Base-by-base conservation (phyloP, 208 protist genomes). In the Phytomonas francai region DNA sequence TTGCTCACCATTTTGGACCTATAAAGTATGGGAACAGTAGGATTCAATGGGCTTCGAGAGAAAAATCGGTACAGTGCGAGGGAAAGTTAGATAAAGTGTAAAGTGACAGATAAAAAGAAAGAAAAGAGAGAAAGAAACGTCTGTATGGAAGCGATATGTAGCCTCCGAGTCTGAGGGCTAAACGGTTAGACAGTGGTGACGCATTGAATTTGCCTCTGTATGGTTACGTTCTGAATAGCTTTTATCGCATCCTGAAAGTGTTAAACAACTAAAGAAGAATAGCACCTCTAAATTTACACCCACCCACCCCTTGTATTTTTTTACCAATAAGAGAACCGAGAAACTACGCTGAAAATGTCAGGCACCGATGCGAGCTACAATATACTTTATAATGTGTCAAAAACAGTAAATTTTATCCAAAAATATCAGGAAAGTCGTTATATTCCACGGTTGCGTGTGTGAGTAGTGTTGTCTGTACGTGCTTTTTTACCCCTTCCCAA, bases 231-330 rank as follows among this genome's bases (percentile, higher is more conserved):
- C 45, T 54, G 19, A 54, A 54, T 54, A 25, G 45, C 19, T 54
- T 54, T 54, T 19, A 25, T 54, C 5, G 3, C 16, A 54, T 54
- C 45, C 19, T 25, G 25, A 54, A 69, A 69, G 31, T 34, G 11
- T 28, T 63, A 62, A 62, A 7, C n/a, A n/a, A n/a, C n/a, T n/a
- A n/a, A 30, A n/a, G n/a, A 61, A 69, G n/a, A 62, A 62, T 39
- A 62, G 59, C 11, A 62, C 12, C 31, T 32, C 32, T 32, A 39
- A 62, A 6, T 62, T 25, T 0, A 22, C 25, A 1, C 19, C 45
- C 6, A 9, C 12, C 16, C 25, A 1, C 19, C 45, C 6, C 45
- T 19, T 49, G 16, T 19, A 12, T 19, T 22, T 22, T 54, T 54
- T 25, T 54, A 19, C 19, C 45, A 25, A 22, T 25, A 12, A 54